Base-by-base conservation (phyloP, 352 stramenopile species). In the Globisporangium radiosum region DNA sequence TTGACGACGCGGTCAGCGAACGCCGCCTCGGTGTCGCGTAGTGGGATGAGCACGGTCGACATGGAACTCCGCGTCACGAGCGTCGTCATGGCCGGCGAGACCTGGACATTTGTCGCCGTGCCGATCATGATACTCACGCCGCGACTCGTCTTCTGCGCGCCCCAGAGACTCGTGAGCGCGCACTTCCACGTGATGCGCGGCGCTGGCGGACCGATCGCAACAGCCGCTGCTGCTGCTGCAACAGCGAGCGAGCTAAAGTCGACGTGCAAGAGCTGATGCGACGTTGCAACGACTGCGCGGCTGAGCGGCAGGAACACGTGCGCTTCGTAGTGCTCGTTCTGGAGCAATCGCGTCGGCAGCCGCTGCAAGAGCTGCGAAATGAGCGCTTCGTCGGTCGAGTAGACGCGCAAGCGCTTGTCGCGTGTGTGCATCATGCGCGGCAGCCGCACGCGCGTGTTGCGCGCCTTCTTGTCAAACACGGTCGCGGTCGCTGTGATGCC, bases 401-500 rank as follows among this genome's bases (percentile, higher is more conserved):
- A 94, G 2, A 95, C 83, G 7, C 78, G 78, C 39, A 95, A 58
- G 2, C 85, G 75, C 56, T 88, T 87, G 63, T 94, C 83, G 13
- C 75, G 76, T 1, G 82, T 89, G 45, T 87, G 68, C 53, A 94
- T 77, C 40, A 94, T 81, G 13, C 89, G 81, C 43, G 89, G 89
- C 36, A 95, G 38, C 14, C 89, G 75, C 66, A 80, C 63, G 7
- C 88, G 62, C 38, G 76, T 73, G 50, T 87, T 73, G 2, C 82
- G 73, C 2, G 81, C 74, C 43, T 88, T 90, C 53, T 82, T 83
- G 65, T 95, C 87, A 52, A 95, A 81, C 2, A 90, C 73, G 1
- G 85, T 90, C 4, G 89, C 83, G 1, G 87, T 94, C 11, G 85
- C 87, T 10, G 83, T 93, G 64, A 95, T 94, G 0, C 85, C 86